Base-by-base conservation (phyloP, 352 stramenopile species). In the Globisporangium takayamanum region DNA sequence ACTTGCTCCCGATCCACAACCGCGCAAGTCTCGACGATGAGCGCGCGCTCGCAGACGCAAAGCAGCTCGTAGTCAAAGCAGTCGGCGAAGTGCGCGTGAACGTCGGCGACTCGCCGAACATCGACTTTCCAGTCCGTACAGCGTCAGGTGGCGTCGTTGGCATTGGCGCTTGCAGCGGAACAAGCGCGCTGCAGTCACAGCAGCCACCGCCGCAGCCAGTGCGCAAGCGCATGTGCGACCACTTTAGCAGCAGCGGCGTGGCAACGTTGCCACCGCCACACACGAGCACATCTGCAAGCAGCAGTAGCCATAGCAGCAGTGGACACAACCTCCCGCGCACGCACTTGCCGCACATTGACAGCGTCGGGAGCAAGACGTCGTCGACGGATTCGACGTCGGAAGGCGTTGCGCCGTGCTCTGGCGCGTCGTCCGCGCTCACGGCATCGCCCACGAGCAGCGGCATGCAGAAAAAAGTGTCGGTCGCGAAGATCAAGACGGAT, bases 401-500 rank as follows among this genome's bases (percentile, higher is more conserved):
- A 18, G 37, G 46, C 47, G 48, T 46, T 2, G 26, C 49, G 20
- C 39, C 47, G 25, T 50, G n/a, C 22, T 51, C 57, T 14, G 10
- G 2, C 16, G 20, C 39, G 15, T 63, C 56, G 15, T 62, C 60
- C 14, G 20, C 36, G 10, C 16, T 41, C 10, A 25, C 57, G 48
- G 36, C 50, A 1, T 50, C 49, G 11, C 41, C 56, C 7, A 56
- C 18, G 18, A 47, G n/a, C n/a, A 56, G 12, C 36, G 45, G 30
- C 12, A 20, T 82, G 11, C 57, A 70, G 28, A 92, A 87, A 64
- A 86, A 88, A 57, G 67, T 55, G 16, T 73, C 72, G 16, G 49
- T 72, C 41, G 67, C 69, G 18, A 90, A 89, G 73, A 84, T 92
- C 60, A 92, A 92, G 66, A 92, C 80, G 28, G 83, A 89, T 8